Evolutionary conservation across 768 basidiomycete genomes (phyloP).

Genomic region (Hygrocybe coccinea): DNA sequence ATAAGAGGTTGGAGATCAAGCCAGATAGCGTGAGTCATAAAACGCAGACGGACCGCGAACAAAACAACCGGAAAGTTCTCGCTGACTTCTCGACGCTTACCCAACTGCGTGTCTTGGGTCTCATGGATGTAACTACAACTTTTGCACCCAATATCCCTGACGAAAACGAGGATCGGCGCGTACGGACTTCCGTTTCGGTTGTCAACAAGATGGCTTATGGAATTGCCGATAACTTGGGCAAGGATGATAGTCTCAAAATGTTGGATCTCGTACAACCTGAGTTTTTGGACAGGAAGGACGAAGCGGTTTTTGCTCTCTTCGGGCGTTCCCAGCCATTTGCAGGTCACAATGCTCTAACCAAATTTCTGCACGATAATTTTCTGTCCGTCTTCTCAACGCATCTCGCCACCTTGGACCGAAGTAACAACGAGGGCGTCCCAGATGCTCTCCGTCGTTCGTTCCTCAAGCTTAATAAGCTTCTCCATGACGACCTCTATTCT

Average conservation of each 20-base stretch:
- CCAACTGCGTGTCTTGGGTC: slow-evolving; percentile 83
- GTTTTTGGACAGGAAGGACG: slow-evolving; percentile 69
- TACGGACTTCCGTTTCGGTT: slow-evolving; percentile 85
- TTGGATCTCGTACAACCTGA: slow-evolving; percentile 82
- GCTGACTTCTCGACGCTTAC: slow-evolving; percentile 86
- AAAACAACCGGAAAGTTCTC: slow-evolving; percentile 38
- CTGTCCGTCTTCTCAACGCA: slow-evolving; percentile 55
- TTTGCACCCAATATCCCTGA: slow-evolving; percentile 65
- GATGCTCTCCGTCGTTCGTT: slow-evolving; percentile 87
- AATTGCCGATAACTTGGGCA: slow-evolving; percentile 88
- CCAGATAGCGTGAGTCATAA: slow-evolving; percentile 46
- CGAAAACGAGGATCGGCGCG: slow-evolving; percentile 82
- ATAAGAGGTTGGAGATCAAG: slow-evolving; percentile 94
- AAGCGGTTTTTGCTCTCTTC: slow-evolving; percentile 96
- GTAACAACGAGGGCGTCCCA: slow-evolving; percentile 49
- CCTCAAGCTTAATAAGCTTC: slow-evolving; percentile 75
- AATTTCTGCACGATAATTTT: slow-evolving; percentile 82
- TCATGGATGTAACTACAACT: slow-evolving; percentile 90
- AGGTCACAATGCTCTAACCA: slow-evolving; percentile 66
- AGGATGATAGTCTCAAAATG: slow-evolving; percentile 75
- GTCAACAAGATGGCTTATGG: slow-evolving; percentile 94
- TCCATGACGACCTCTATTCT: slow-evolving; percentile 59
- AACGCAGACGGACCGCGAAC: slow-evolving; percentile 28
- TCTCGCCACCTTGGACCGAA: slow-evolving; percentile 44
- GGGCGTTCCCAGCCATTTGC: slow-evolving; percentile 60